Percentiles rank a stretch among this genome's conserved stretches.
These are phyloP conservation scores for Erysimum cheiri DNA, from an alignment of 441 rosid genomes.

Conservation along the genomic window DNA sequence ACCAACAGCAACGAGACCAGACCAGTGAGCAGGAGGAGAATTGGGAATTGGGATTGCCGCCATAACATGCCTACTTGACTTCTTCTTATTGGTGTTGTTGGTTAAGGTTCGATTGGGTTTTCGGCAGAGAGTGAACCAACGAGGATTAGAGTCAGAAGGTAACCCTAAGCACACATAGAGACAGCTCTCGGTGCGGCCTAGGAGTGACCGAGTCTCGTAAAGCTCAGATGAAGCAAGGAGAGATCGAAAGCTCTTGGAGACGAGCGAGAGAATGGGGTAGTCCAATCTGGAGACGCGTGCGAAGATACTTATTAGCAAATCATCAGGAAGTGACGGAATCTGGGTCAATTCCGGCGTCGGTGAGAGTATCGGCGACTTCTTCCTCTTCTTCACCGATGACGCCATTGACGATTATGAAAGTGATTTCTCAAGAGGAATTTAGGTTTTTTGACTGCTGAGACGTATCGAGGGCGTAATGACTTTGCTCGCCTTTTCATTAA, in stretches of 20 bases:
- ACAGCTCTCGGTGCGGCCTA: slow-evolving; percentile 15
- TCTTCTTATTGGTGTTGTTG: neutral
- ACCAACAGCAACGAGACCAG: neutral
- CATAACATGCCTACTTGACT: slow-evolving; percentile 8
- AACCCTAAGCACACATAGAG: slow-evolving; percentile 8
- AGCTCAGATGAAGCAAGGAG: slow-evolving; percentile 24
- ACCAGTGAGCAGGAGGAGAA: neutral
- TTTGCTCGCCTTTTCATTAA: neutral
- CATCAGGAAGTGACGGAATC: slow-evolving; percentile 2
- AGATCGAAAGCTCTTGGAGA: slow-evolving; percentile 8
- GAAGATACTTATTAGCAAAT: neutral
- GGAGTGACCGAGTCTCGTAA: neutral
- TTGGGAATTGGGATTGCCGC: neutral
- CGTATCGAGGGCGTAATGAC: neutral
- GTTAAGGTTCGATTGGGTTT: slow-evolving; percentile 5
- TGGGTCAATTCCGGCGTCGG: neutral
- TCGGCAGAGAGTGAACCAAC: slow-evolving; percentile 32
- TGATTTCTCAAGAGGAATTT: neutral
- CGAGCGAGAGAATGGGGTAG: slow-evolving; percentile 15
- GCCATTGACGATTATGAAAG: slow-evolving; percentile 6
- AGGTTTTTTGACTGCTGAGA: neutral
- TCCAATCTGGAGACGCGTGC: slow-evolving; percentile 11
- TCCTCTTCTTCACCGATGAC: slow-evolving; percentile 2
- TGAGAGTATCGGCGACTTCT: neutral
- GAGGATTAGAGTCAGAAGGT: neutral